Conservation (phyloP, 768 basidiomycete genomes). For the Austroboletus festivus region DNA sequence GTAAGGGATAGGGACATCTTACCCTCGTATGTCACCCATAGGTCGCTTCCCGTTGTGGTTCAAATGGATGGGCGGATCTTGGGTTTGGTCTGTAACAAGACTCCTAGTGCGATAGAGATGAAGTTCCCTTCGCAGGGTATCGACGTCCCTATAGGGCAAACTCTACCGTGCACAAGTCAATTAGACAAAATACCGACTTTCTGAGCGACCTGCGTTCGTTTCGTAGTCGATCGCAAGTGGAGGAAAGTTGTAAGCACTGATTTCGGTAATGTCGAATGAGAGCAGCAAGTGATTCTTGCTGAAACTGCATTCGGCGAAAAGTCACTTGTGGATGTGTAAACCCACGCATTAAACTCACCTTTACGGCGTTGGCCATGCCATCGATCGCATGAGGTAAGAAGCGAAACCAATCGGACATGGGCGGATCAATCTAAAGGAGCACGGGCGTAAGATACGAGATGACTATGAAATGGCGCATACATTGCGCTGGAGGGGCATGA, state of each 20-base stretch:
- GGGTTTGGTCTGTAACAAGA: constrained; percentile 23
- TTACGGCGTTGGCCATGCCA: constrained; percentile 59
- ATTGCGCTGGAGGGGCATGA: constrained; percentile 71
- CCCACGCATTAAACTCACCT: constrained; percentile 43
- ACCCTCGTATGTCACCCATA: constrained; percentile 47
- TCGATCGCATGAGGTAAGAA: constrained; percentile 62
- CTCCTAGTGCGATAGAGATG: constrained; percentile 41
- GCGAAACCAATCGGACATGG: constrained; percentile 82
- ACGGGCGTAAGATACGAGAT: background rate
- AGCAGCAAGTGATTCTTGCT: constrained; percentile 70
- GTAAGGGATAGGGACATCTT: constrained; percentile 13
- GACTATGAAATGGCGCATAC: constrained; percentile 36
- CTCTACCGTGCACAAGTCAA: constrained; percentile 6
- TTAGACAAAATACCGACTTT: constrained; percentile 39
- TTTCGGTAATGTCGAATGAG: constrained; percentile 63
- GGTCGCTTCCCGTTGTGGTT: constrained; percentile 69
- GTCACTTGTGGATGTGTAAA: background rate
- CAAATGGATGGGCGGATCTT: constrained; percentile 35
- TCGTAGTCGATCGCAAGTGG: constrained; percentile 32
- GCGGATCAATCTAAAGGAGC: constrained; percentile 62
- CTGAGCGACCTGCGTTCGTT: constrained; percentile 46
- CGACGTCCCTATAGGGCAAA: constrained; percentile 41
- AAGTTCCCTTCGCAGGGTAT: constrained; percentile 49
- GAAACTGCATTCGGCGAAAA: constrained; percentile 50
- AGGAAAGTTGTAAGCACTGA: constrained; percentile 47